Evolutionary conservation across 2,329 filamentous ascomycete genomes (phyloP), one percentile per base, ranked within the genome.

Genomic region (Corniculantispora saksenae): DNA sequence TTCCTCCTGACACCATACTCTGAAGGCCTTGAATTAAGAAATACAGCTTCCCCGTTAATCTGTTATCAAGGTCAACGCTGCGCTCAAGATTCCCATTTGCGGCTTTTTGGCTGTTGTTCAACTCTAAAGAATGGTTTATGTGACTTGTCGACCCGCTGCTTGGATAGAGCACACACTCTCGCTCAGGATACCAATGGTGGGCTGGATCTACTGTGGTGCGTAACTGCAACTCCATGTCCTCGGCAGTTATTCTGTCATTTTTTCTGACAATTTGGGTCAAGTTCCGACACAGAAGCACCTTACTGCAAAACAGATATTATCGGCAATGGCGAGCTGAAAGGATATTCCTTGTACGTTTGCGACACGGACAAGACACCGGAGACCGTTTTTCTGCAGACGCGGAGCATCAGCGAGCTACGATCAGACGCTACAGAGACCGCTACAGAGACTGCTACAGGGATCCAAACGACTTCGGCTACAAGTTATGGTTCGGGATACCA

Each of bases 271-370:
- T 3, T 27, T 6, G 21, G 45, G 1, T 45, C 19, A 17, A 58
- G 38, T 10, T 58, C 38, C 2, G 21, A 29, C 43, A 47, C 55
- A 21, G 38, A 21, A 19, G 61, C 67, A 5, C 69, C 69, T 2
- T 70, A 68, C 50, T 72, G 69, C 61, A 69, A 71, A 63, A 72
- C 70, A 29, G 63, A 72, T 51, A 62, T 70, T 12, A 66, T 71
- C 32, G 57, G 57, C 3, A 63, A 56, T 2, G 67, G 68, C 19
- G 53, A 61, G 23, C 43, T 71, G 19, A 43, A 64, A 15, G 65
- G 67, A 29, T 70, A 65, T 35, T 72, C 70, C 54, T 62, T 72
- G 23, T 69, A 66, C 25, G 57, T 72, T 19, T 72, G 70, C 58
- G 68, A 61, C 25, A 65, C 67, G 2, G 66, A 71, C 55, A 67